Percentiles rank a stretch among this genome's conserved stretches.
These are phyloP conservation scores for Heterobasidion occidentale DNA, from an alignment of 1,284 basidiomycete species.

Conservation along the genomic window DNA sequence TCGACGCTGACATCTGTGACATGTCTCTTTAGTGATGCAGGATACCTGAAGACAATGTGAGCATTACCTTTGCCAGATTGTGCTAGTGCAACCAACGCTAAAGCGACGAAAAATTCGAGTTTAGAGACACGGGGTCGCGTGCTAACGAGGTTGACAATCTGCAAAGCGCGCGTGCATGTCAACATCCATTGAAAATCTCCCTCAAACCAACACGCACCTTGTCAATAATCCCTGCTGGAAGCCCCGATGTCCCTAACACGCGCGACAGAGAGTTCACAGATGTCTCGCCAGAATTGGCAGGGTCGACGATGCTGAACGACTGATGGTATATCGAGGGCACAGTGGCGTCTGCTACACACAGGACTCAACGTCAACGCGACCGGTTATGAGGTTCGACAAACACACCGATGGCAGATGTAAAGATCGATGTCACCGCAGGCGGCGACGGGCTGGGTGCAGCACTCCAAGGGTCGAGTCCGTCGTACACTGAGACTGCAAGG, in stretches of 20 bases:
- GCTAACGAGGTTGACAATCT: conserved; percentile 83
- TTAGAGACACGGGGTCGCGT: conserved; percentile 70
- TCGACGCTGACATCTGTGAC: conserved; percentile 66
- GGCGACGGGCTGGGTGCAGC: conserved; percentile 70
- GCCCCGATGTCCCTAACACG: conserved; percentile 64
- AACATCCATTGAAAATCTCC: not conserved
- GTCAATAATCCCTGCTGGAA: conserved; percentile 78
- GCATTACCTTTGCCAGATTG: conserved; percentile 66
- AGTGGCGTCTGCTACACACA: conserved; percentile 54
- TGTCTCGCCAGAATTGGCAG: conserved; percentile 57
- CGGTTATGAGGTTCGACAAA: conserved; percentile 3
- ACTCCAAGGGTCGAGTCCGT: conserved; percentile 82
- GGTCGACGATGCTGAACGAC: conserved; percentile 68
- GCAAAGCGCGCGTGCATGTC: not conserved
- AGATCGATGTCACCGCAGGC: conserved; percentile 47
- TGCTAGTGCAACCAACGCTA: conserved; percentile 82
- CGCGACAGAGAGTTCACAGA: conserved; percentile 78
- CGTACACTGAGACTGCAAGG: conserved; percentile 61
- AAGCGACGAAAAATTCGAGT: conserved; percentile 81
- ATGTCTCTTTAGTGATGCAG: not conserved
- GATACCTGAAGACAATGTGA: conserved; percentile 9
- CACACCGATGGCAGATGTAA: conserved; percentile 64
- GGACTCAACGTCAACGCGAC: not conserved
- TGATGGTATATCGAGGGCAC: conserved; percentile 74
- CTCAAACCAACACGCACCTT: conserved; percentile 36